Evolutionary conservation across 495 filamentous ascomycete genomes (phyloP).

Genomic region (Penicillium argentinense): DNA sequence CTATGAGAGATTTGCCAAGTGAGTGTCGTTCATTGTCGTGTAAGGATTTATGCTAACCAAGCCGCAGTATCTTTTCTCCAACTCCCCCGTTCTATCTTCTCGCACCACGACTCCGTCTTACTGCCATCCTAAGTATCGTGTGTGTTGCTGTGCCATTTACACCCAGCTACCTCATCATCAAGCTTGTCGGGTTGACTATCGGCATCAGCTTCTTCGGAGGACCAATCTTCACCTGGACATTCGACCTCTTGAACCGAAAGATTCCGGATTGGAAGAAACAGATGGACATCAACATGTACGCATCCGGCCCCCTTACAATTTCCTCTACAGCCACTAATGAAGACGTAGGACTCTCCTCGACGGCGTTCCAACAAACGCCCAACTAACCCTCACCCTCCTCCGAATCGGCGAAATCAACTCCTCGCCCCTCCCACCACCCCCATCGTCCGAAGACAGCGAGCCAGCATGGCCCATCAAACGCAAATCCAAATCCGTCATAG

Average conservation of each 20-base stretch:
- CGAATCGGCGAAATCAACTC: conserved; percentile 83
- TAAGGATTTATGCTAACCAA: conserved; percentile 10
- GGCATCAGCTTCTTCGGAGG: conserved; percentile 82
- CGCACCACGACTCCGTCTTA: conserved; percentile 61
- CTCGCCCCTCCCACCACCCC: conserved; percentile 78
- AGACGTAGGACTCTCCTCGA: conserved; percentile 65
- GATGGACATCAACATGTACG: conserved; percentile 66
- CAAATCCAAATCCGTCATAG: conserved; percentile 29
- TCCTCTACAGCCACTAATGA: conserved; percentile 2
- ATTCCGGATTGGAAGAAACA: conserved; percentile 75
- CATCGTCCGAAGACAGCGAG: conserved; percentile 40
- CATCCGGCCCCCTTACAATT: conserved; percentile 2
- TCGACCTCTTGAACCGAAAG: conserved; percentile 62
- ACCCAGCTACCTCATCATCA: conserved; percentile 73
- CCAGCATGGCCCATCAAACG: conserved; percentile 28
- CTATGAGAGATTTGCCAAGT: conserved; percentile 82
- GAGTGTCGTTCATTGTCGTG: conserved; percentile 28
- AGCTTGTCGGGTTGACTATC: conserved; percentile 61
- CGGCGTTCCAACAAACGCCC: conserved; percentile 86
- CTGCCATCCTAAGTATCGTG: conserved; percentile 56
- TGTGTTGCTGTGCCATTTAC: conserved; percentile 60
- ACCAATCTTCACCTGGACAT: conserved; percentile 60
- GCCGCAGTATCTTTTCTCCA: conserved; percentile 65
- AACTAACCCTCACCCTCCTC: conserved; percentile 80
- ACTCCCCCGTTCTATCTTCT: conserved; percentile 73